Conservation (phyloP, 495 filamentous ascomycete genomes). For the Rhypophila decipiens region DNA sequence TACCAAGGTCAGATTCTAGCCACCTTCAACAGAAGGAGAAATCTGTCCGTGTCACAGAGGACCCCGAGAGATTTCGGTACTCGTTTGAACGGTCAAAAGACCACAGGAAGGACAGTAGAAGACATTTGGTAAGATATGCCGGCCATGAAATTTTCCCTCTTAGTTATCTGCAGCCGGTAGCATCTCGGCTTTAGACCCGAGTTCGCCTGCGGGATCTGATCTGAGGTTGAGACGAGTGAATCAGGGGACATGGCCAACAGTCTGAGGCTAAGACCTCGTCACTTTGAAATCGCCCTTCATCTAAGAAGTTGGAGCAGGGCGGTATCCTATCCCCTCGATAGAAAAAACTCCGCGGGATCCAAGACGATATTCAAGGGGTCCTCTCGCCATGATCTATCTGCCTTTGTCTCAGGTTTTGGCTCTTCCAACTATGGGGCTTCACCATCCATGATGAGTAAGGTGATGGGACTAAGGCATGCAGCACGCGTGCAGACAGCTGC, state of each 20-base stretch:
- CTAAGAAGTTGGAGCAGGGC: neutral
- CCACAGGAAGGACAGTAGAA: too few species aligned
- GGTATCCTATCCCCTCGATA: neutral
- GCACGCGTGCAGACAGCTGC: conserved; percentile 10
- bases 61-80: too few species aligned
- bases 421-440: neutral
- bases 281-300: neutral
- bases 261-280: conserved; percentile 1
- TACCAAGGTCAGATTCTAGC: neutral
- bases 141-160: too few species aligned
- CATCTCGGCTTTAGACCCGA: neutral
- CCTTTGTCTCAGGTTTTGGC: neutral
- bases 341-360: too few species aligned
- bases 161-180: neutral
- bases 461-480: conserved; percentile 9
- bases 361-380: neutral
- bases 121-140: too few species aligned
- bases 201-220: neutral
- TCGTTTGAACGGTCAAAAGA: too few species aligned
- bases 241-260: conserved; percentile 1
- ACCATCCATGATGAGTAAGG: conserved; percentile 2
- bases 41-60: neutral
- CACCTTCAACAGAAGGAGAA: neutral
- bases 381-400: neutral
- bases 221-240: neutral